Evolutionary conservation across 257 asterid species (phyloP), one percentile per base, ranked within the genome.

Genomic region (Echium plantagineum): DNA sequence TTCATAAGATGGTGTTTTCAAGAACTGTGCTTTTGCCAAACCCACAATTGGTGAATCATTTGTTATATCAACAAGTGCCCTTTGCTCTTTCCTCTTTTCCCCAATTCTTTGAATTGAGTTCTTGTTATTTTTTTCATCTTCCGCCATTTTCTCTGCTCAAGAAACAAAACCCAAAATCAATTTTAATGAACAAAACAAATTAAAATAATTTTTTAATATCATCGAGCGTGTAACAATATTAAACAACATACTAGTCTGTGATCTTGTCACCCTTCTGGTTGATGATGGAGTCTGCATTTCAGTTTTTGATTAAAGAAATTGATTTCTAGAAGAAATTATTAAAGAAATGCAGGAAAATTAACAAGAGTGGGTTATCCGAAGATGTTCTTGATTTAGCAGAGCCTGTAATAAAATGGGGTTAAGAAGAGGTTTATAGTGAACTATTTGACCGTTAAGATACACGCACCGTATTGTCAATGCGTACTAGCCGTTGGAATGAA

Each of bases 21-120:
- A 70, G 16, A 42, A 63, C 42, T 76, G 2, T 85, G 19, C 94
- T 78, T 69, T 77, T 2, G 98, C 97, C 57, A 93, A 79, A 30
- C 98, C 98, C n/a, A 89, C 94, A 42, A 93, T 89, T 0, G 98
- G 98, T 1, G 98, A 93, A 67, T 89, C 98, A 12, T 89, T 93
- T 1, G 98, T 93, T 53, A 89, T 89, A 48, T 93, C 98, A 2
- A 89, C 60, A 0, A 89, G 84, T 0, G 90, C 94, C 1, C 10
- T 18, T 52, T 52, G 2, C 1, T n/a, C 12, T 48, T 80, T 77
- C 68, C 74, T 28, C 32, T 3, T 28, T 28, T 28, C 71, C 13
- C 56, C 77, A 59, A 65, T 77, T 63, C 61, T 74, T 51, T 70
- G 90, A 67, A 28, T 28, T 28, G 32, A 1, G 32, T 28, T 28